phyloP scores from a whole-genome alignment of 257 asterid species.

The Solanum boliviense region DNA sequence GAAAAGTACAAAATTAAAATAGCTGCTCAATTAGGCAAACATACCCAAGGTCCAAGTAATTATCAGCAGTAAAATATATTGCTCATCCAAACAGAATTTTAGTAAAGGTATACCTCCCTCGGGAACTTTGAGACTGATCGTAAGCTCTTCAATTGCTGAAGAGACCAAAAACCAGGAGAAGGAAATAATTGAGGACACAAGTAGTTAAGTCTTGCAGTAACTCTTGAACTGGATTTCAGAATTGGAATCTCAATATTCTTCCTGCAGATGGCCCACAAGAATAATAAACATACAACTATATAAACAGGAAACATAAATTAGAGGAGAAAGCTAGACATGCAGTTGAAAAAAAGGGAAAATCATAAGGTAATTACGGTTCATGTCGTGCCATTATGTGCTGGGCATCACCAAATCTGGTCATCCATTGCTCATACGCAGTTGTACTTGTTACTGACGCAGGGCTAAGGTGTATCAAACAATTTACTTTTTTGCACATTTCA shows the following conservation, averaged over 20 bases:
- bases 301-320: background rate
- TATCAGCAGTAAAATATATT: background rate
- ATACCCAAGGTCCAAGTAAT: background rate
- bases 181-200: conserved; percentile 83
- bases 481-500: conserved; percentile 50
- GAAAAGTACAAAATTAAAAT: conserved; percentile 15
- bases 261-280: background rate
- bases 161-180: conserved; percentile 69
- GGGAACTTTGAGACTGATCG: conserved; percentile 12
- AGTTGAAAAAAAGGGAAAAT: background rate
- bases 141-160: conserved; percentile 17
- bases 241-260: conserved; percentile 69
- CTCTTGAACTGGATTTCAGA: conserved; percentile 68
- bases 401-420: conserved; percentile 70
- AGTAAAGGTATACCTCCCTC: conserved; percentile 21
- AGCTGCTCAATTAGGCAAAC: background rate
- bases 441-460: conserved; percentile 43
- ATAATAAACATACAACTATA: background rate
- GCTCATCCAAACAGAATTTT: background rate
- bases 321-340: background rate
- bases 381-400: conserved; percentile 98
- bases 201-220: conserved; percentile 75
- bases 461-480: conserved; percentile 69
- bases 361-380: conserved; percentile 37
- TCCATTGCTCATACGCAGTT: conserved; percentile 63